These are phyloP conservation scores for Entoloma clypeatum DNA, from an alignment of 1,284 basidiomycete genomes.

Conservation along the genomic window DNA sequence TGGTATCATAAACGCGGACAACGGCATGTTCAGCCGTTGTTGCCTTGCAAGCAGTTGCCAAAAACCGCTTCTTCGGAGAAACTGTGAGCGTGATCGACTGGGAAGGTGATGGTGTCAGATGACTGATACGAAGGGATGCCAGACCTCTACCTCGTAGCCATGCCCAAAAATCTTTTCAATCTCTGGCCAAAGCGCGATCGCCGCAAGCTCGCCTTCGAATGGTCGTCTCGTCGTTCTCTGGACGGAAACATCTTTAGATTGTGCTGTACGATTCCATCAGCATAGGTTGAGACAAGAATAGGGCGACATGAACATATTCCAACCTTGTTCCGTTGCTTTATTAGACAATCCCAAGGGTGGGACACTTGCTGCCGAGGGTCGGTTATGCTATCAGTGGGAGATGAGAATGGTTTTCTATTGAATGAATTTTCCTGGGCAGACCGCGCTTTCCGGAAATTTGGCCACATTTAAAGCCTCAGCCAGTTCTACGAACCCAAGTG, in stretches of 20 bases:
- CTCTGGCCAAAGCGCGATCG: slow-evolving; percentile 94
- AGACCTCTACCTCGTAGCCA: slow-evolving; percentile 78
- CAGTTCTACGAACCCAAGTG: slow-evolving; percentile 69
- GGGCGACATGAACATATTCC: slow-evolving; percentile 11
- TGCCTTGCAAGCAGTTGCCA: slow-evolving; percentile 93
- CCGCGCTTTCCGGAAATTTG: slow-evolving; percentile 44
- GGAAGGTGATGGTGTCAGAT: not conserved
- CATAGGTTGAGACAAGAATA: not conserved
- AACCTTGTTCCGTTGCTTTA: slow-evolving; percentile 53
- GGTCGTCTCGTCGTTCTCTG: slow-evolving; percentile 44
- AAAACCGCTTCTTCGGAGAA: slow-evolving; percentile 63
- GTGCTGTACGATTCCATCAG: slow-evolving; percentile 4
- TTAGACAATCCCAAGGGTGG: slow-evolving; percentile 35
- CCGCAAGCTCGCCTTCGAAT: slow-evolving; percentile 80
- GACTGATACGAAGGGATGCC: not conserved
- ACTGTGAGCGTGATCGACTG: slow-evolving; percentile 77
- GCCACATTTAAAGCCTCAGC: slow-evolving; percentile 49
- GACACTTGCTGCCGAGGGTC: slow-evolving; percentile 32
- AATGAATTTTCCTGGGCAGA: slow-evolving; percentile 22
- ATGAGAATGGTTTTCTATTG: not conserved
- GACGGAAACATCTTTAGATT: slow-evolving; percentile 5
- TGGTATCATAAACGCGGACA: slow-evolving; percentile 78
- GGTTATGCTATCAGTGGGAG: slow-evolving; percentile 19
- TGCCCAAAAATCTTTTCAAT: slow-evolving; percentile 97
- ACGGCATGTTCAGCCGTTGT: slow-evolving; percentile 86